phyloP scores from a whole-genome alignment of 345 rosid species.

The Sisymbrium altissimum region DNA sequence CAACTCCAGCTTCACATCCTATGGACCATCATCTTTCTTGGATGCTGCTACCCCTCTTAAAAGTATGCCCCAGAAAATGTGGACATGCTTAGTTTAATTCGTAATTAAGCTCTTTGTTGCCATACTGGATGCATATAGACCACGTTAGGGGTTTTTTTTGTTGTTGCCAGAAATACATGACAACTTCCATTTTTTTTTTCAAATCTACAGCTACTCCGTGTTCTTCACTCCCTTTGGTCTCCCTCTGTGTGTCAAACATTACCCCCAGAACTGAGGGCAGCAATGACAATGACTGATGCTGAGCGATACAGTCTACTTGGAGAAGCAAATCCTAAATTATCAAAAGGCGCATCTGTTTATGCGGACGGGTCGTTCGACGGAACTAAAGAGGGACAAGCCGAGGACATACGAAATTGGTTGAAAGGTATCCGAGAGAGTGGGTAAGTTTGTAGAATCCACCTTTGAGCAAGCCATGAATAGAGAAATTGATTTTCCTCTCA shows the following conservation, averaged over 20 bases:
- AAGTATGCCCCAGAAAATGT: conserved; percentile 43
- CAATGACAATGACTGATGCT: conserved; percentile 70
- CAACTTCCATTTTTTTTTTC: conserved; percentile 10
- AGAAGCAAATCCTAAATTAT: conserved; percentile 57
- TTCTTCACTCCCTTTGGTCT: conserved; percentile 87
- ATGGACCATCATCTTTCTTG: conserved; percentile 87
- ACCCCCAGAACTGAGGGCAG: conserved; percentile 74
- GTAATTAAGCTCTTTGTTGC: neutral
- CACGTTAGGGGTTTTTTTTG: neutral
- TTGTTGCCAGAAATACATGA: neutral
- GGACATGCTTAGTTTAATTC: neutral
- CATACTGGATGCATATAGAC: neutral
- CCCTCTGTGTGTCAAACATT: conserved; percentile 54
- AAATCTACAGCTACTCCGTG: conserved; percentile 70
- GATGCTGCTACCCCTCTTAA: conserved; percentile 94
- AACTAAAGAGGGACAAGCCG: conserved; percentile 56
- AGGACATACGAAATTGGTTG: conserved; percentile 85
- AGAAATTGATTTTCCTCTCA: neutral
- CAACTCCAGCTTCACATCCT: conserved; percentile 56
- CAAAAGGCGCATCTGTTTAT: conserved; percentile 51
- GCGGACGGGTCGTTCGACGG: conserved; percentile 58
- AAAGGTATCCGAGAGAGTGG: conserved; percentile 96
- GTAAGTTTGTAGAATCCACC: conserved; percentile 42
- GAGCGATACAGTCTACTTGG: conserved; percentile 71
- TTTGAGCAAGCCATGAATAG: neutral